These are phyloP conservation scores for Cladorrhinum sp. DNA, from an alignment of 2,329 filamentous ascomycete genomes.

Conservation along the genomic window DNA sequence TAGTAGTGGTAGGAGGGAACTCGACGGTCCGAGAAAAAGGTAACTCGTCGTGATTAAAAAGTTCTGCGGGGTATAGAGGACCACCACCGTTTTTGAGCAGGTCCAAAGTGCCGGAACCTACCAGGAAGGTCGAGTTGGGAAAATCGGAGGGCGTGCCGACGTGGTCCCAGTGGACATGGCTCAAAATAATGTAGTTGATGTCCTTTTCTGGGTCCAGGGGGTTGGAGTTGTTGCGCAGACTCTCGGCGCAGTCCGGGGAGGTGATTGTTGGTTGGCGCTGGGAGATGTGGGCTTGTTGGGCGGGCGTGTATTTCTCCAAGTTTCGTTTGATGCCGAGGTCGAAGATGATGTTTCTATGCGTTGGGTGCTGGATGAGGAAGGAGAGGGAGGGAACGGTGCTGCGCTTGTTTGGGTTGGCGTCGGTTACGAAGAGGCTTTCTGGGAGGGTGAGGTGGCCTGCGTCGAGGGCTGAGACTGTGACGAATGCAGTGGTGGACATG, in stretches of 20 bases:
- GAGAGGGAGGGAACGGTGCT: conserved; percentile 51
- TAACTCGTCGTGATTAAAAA: conserved; percentile 33
- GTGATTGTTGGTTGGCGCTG: conserved; percentile 44
- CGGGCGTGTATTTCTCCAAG: conserved; percentile 40
- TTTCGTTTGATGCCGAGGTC: conserved; percentile 52
- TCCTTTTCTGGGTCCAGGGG: conserved; percentile 19
- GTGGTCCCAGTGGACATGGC: conserved; percentile 58
- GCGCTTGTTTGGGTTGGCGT: conserved; percentile 40
- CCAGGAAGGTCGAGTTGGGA: conserved; percentile 44
- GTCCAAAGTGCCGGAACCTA: conserved; percentile 46
- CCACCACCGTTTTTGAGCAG: conserved; percentile 37
- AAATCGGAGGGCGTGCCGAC: conserved; percentile 55
- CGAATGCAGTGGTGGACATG: conserved; percentile 22
- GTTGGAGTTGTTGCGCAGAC: conserved; percentile 27
- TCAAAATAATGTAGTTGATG: conserved; percentile 40
- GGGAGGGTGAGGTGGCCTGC: conserved; percentile 45
- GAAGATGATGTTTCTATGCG: conserved; percentile 40
- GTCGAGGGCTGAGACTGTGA: conserved; percentile 37
- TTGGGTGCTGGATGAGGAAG: conserved; percentile 50
- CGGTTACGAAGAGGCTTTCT: conserved; percentile 44
- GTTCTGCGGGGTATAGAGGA: conserved; percentile 29
- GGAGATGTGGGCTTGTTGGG: conserved; percentile 44
- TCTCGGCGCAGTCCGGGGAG: conserved; percentile 42
- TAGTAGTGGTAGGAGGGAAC: conserved; percentile 34
- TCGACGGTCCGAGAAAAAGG: conserved; percentile 38